These are phyloP conservation scores for Bipolaris cookei DNA, from an alignment of 2,329 filamentous ascomycete genomes.

Conservation along the genomic window DNA sequence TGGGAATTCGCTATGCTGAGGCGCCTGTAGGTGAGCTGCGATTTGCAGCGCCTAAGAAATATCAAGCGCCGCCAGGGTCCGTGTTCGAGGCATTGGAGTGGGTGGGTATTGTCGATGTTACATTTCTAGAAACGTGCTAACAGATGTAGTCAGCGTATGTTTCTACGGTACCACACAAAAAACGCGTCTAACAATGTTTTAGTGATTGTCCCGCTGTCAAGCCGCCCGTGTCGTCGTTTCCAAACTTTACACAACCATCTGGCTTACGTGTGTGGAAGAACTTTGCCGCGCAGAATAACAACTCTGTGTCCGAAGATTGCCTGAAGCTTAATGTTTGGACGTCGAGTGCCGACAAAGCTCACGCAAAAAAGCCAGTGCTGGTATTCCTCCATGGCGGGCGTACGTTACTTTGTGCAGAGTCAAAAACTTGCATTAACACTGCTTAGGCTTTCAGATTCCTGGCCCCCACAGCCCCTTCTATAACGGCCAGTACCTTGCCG, in stretches of 20 bases:
- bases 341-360: constrained; percentile 18
- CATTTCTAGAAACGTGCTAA: constrained; percentile 12
- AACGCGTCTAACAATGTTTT: constrained; percentile 2
- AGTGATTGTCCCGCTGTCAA: constrained; percentile 37
- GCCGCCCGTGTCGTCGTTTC: constrained; percentile 31
- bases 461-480: constrained; percentile 36
- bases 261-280: constrained; percentile 35
- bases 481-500: constrained; percentile 37
- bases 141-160: constrained; percentile 31
- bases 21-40: constrained; percentile 43
- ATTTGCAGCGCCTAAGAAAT: constrained; percentile 41
- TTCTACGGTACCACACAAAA: background rate
- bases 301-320: constrained; percentile 37
- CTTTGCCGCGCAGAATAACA: constrained; percentile 35
- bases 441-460: constrained; percentile 32
- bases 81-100: constrained; percentile 35
- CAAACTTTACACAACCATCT: constrained; percentile 36
- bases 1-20: constrained; percentile 47
- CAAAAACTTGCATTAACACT: constrained; percentile 2
- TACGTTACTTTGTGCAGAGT: constrained; percentile 11
- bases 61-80: constrained; percentile 27
- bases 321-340: constrained; percentile 43
- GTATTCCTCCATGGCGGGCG: constrained; percentile 41
- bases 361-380: constrained; percentile 37
- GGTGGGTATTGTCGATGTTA: constrained; percentile 13